Percentiles rank a stretch among this genome's conserved stretches.
phyloP scores from a whole-genome alignment of 108 stramenopile genomes.

The Nannochloropsis salina region DNA sequence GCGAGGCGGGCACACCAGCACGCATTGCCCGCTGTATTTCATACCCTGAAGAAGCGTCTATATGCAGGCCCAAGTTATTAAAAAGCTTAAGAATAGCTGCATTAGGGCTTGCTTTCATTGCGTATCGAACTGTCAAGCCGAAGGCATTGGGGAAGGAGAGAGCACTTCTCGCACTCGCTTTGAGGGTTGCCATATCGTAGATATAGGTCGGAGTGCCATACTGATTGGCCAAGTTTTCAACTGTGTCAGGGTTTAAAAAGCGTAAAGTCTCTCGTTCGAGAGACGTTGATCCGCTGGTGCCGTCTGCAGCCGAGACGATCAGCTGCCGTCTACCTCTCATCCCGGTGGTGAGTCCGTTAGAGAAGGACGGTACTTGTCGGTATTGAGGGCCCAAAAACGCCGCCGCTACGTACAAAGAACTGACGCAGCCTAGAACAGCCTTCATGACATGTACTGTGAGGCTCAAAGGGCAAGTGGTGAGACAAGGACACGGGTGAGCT shows the following conservation, averaged over 20 bases:
- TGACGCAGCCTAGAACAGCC: neutral
- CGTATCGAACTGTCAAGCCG: constrained; percentile 91
- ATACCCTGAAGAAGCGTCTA: constrained; percentile 85
- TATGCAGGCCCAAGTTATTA: constrained; percentile 73
- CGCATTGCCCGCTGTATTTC: constrained; percentile 83
- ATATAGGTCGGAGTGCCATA: constrained; percentile 86
- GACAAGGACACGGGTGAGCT: too few relatives aligned
- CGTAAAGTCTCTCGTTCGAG: neutral
- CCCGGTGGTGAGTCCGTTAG: neutral
- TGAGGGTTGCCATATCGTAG: constrained; percentile 76
- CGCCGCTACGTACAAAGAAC: neutral
- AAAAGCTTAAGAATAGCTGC: constrained; percentile 80
- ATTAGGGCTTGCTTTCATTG: constrained; percentile 96
- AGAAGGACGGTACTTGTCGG: neutral
- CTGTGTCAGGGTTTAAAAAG: neutral
- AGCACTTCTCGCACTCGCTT: constrained; percentile 70
- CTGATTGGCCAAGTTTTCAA: neutral
- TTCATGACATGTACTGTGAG: neutral
- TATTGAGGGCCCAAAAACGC: neutral
- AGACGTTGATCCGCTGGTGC: neutral
- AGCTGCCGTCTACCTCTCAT: neutral
- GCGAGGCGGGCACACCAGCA: constrained; percentile 73
- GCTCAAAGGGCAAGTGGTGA: too few relatives aligned
- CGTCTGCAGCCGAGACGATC: neutral
- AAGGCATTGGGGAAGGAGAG: constrained; percentile 90